Percentiles rank a stretch among this genome's conserved stretches.
Conservation (phyloP, 768 basidiomycete genomes). For the Mycena galopus region DNA sequence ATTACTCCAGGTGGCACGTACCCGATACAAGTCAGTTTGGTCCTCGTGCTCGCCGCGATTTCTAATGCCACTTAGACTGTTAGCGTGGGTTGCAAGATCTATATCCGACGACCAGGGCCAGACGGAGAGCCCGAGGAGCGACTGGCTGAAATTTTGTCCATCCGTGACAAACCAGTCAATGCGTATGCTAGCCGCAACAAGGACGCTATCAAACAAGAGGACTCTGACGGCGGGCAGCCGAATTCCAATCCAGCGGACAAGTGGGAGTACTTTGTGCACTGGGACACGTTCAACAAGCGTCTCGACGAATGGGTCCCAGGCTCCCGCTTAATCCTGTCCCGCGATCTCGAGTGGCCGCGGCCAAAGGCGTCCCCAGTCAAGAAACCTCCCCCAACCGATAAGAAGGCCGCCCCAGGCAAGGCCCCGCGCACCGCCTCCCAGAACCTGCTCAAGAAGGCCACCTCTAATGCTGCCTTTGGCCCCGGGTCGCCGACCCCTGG, state of each 20-base stretch:
- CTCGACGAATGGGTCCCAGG: slow-evolving; percentile 97
- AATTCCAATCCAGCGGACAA: slow-evolving; percentile 74
- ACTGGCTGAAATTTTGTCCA: slow-evolving; percentile 95
- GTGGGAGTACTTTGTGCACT: slow-evolving; percentile 97
- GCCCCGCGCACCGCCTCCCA: slow-evolving; percentile 62
- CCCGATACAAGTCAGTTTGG: slow-evolving; percentile 72
- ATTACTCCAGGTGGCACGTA: slow-evolving; percentile 84
- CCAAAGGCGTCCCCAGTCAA: slow-evolving; percentile 77
- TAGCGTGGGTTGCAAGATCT: slow-evolving; percentile 95
- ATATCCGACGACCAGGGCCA: slow-evolving; percentile 83
- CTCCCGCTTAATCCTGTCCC: slow-evolving; percentile 83
- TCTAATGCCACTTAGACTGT: slow-evolving; percentile 72
- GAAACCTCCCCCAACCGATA: slow-evolving; percentile 57
- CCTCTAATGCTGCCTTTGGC: slow-evolving; percentile 71
- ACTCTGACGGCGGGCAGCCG: slow-evolving; percentile 41
- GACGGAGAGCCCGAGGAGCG: slow-evolving; percentile 89
- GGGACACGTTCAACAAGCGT: slow-evolving; percentile 99
- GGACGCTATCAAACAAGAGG: slow-evolving; percentile 55
- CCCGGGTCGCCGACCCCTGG: slow-evolving; percentile 71
- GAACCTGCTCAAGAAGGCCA: slow-evolving; percentile 77
- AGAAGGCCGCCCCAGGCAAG: slow-evolving; percentile 73
- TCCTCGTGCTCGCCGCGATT: slow-evolving; percentile 44
- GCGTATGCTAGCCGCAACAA: slow-evolving; percentile 65
- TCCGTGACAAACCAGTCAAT: slow-evolving; percentile 86
- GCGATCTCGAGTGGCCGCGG: slow-evolving; percentile 96